Base-by-base conservation (phyloP, 2,329 filamentous ascomycete genomes). In the Ceratocystis destructans region DNA sequence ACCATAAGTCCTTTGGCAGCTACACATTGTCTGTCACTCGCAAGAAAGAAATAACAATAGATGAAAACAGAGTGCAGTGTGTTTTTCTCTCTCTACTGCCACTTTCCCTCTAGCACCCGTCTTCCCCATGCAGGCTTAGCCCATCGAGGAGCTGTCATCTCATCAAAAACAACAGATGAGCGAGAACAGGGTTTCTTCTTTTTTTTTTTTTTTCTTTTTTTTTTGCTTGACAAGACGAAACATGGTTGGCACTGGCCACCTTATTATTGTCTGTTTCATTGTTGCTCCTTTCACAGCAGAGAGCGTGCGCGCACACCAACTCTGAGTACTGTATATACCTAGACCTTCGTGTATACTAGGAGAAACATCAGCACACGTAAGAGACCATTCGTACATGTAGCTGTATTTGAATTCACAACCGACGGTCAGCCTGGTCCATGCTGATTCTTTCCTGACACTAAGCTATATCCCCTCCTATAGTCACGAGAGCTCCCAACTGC, bases 241-340 rank as follows among this genome's bases (percentile, higher is more conserved):
- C 55, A 59, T 59, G 55, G 55, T 59, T 33, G 55, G 55, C 55
- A 37, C 28, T 59, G 55, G 55, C 55, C 55, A 59, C 55, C 25
- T 41, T 20, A 33, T 59, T 20, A 33, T 37, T 59, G 55, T 37
- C 33, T 59, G 28, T n/a, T 59, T 37, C 17, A 37, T 59, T 59
- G 55, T 59, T 59, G 17, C n/a, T 59, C 55, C 25, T 59, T 59
- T 28, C 15, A 59, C 55, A 59, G n/a, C 31, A n/a, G 28, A n/a
- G 12, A n/a, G 55, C 55, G 28, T 59, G 48, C 55, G 17, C 33
- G 5, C 55, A 15, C 28, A 10, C 28, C n/a, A 41, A 41, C 37
- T 57, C 7, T 50, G 48, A 22, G 48, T 50, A 12, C 22, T 50
- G 20, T 50, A n/a, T 50, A 8, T 50, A 22, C 12, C 48, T 50